phyloP scores from a whole-genome alignment of 768 basidiomycete genomes.

The Lepiota venenata region DNA sequence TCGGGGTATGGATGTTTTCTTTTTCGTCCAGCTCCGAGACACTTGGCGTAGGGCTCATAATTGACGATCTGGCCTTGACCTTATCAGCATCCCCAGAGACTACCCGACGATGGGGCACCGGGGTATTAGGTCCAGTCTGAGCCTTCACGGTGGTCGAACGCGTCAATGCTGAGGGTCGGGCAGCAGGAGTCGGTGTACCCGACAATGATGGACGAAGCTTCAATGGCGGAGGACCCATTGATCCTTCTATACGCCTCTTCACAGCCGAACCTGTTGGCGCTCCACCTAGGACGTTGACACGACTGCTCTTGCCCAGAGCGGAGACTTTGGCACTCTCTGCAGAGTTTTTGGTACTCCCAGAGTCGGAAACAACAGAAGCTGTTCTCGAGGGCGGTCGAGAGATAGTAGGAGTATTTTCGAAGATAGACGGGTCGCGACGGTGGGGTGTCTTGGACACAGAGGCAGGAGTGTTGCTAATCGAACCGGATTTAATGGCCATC shows the following conservation, averaged over 20 bases:
- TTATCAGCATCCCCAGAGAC: conserved; percentile 29
- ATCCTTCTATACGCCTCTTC: conserved; percentile 29
- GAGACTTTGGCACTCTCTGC: conserved; percentile 30
- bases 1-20: conserved; percentile 45
- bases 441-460: conserved; percentile 33
- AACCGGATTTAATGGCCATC: conserved; percentile 48
- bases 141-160: conserved; percentile 32
- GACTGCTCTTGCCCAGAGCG: conserved; percentile 49
- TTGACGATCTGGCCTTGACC: conserved; percentile 27
- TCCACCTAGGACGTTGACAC: conserved; percentile 31
- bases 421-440: conserved; percentile 56
- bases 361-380: conserved; percentile 53
- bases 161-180: conserved; percentile 31
- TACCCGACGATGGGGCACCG: conserved; percentile 30
- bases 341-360: conserved; percentile 31
- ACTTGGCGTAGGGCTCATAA: conserved; percentile 36
- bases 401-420: conserved; percentile 46
- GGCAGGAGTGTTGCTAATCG: conserved; percentile 44
- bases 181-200: conserved; percentile 36
- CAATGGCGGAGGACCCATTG: conserved; percentile 45
- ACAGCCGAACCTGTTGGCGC: conserved; percentile 20
- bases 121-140: conserved; percentile 21
- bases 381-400: conserved; percentile 55
- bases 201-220: conserved; percentile 33
- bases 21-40: conserved; percentile 50